Base-by-base conservation (phyloP, 2,329 filamentous ascomycete genomes). In the Alternaria arbusti region DNA sequence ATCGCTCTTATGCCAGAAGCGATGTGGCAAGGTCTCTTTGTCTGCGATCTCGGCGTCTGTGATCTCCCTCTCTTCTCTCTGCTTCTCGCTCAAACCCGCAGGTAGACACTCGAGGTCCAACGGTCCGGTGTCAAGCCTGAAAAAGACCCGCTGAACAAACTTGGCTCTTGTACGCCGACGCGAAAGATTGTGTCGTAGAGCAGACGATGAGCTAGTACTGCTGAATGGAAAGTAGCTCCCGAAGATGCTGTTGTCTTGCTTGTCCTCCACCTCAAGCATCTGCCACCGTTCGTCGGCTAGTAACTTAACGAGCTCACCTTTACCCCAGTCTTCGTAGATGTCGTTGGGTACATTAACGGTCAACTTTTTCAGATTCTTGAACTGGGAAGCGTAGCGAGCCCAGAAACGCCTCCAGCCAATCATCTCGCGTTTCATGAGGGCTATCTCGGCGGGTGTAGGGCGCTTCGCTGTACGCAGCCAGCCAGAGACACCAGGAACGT, bases 321-420 rank as follows among this genome's bases (percentile, higher is more conserved):
- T 69, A 7, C 70, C 72, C 78, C 78, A 79, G 56, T 77, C 76
- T 10, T 74, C 67, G 60, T 78, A 79, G 44, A 79, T 77, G 8
- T 70, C 70, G 26, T 66, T 67, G 0, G 78, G 78, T 3, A 79
- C 68, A 26, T 74, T 72, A 17, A 67, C 68, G 0, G 72, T 77
- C 15, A 79, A 66, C 46, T 79, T 79, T 64, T 78, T 79, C 3
- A 79, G 67, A 40, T 78, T 78, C n/a, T 67, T 76, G 62, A 79
- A 75, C 17, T 74, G 75, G 6, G 59, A 60, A 3, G 78, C 76
- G 47, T 79, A 79, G 15, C 78, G 73, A 10, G 68, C 67, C 78
- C 78, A 79, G 67, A 79, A 79, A 25, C 74, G 70, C 17, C 74
- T 72, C 77, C 78, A 79, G 13, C 77, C 78, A 25, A 67, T 69